phyloP scores from a whole-genome alignment of 2,329 filamentous ascomycete species.

The Aspergillus sojae region DNA sequence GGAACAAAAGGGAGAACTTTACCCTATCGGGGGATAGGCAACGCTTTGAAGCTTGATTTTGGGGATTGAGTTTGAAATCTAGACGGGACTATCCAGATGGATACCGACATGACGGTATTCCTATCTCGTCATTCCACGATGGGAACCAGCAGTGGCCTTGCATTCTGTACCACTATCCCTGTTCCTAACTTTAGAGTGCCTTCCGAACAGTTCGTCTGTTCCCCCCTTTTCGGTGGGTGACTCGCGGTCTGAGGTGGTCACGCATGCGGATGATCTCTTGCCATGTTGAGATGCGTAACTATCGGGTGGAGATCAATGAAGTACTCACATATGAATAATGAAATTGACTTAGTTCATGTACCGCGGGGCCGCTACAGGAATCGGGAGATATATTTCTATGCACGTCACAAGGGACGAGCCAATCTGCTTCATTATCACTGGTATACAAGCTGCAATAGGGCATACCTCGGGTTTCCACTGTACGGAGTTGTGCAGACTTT shows the following conservation, averaged over 20 bases:
- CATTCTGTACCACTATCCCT: constrained; percentile 11
- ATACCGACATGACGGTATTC: constrained; percentile 2
- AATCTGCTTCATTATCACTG: constrained; percentile 2
- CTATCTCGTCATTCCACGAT: background rate
- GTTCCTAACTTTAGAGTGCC: background rate
- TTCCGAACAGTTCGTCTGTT: background rate
- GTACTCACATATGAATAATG: background rate
- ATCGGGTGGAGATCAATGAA: background rate
- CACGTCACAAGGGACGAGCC: constrained; percentile 10
- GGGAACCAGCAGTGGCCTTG: constrained; percentile 6
- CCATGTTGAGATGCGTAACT: background rate
- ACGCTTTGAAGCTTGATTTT: background rate
- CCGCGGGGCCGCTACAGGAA: background rate
- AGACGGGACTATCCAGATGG: constrained; percentile 6
- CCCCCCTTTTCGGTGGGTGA: background rate
- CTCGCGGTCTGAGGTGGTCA: background rate
- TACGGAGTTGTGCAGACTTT: background rate
- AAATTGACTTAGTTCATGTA: background rate
- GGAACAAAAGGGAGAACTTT: background rate
- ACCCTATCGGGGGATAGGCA: background rate
- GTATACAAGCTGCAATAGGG: background rate
- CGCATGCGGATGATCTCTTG: background rate
- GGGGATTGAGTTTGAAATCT: background rate
- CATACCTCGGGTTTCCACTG: background rate
- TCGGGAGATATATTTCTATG: constrained; percentile 4